Evolutionary conservation across 2,329 filamentous ascomycete genomes (phyloP), one percentile per base, ranked within the genome.

Genomic region (Cercospora sp.): DNA sequence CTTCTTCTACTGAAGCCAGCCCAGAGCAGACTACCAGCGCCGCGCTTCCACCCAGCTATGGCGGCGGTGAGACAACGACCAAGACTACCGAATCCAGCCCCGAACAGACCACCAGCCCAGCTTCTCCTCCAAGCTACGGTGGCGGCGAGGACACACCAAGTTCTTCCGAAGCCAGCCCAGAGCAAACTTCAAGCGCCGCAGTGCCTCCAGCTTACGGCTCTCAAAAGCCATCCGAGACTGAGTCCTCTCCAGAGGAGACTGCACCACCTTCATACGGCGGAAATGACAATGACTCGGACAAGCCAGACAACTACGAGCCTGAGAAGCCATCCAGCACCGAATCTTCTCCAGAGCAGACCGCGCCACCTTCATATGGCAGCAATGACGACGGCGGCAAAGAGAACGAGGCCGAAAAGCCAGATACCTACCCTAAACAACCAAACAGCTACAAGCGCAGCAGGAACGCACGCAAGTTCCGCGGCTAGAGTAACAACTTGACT

Each of bases 51-150:
- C 55, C 55, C 21, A 59, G 28, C 30, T 59, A 59, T 8, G 55
- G 55, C 3, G 55, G 55, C n/a, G 55, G 55, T 3, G 55, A 37
- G 16, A 8, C 28, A 5, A 34, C 55, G 3, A 21, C 28, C 3
- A 24, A 21, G 16, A 10, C 28, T 9, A 21, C 55, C 16, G 55
- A 59, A 59, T n/a, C 30, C 55, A 34, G 28, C 8, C 55, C 55
- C 30, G 24, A 63, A 5, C 61, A 63, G 24, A 32, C 61, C 3
- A 53, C 21, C 45, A 53, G 51, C 24, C 16, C n/a, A 4, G 45
- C 45, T 21, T 24, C 21, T 55, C 43, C 51, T 21, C 43, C 61
- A 37, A 37, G 45, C 28, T 63, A 63, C 61, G 53, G 53, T 26
- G 53, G 53, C 10, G 53, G 45, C 10, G 45, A 51, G 45, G 53